phyloP scores from a whole-genome alignment of 805 yeast genomes.

The Vanderwaltozyma verrucispora region DNA sequence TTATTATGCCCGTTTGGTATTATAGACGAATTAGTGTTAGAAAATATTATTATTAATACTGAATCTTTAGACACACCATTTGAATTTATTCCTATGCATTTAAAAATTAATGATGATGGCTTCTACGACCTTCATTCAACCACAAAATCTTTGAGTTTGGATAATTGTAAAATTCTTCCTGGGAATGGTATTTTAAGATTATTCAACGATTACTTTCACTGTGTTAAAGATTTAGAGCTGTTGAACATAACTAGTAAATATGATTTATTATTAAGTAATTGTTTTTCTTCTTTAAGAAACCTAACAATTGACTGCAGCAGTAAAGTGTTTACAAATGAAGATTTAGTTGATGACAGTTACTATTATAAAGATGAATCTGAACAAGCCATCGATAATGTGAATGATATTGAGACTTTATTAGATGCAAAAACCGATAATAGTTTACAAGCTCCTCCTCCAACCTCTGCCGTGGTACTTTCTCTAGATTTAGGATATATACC shows the following conservation, averaged over 20 bases:
- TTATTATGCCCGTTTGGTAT: constrained; percentile 37
- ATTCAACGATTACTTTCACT: constrained; percentile 32
- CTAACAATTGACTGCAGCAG: constrained; percentile 42
- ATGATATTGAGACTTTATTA: constrained; percentile 18
- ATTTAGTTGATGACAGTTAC: constrained; percentile 16
- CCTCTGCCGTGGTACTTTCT: constrained; percentile 21
- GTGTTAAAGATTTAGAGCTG: constrained; percentile 32
- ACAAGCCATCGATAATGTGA: constrained; percentile 6
- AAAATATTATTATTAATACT: constrained; percentile 41
- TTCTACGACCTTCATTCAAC: constrained; percentile 28
- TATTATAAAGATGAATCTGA: constrained; percentile 12
- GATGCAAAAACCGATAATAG: constrained; percentile 12
- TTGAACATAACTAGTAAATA: constrained; percentile 32
- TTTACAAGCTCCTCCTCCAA: constrained; percentile 27
- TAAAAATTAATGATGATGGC: constrained; percentile 14
- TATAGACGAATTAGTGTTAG: constrained; percentile 35
- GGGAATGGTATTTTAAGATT: constrained; percentile 29
- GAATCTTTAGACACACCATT: constrained; percentile 28
- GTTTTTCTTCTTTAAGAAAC: constrained; percentile 31
- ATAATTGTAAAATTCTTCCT: constrained; percentile 29
- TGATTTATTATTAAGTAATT: constrained; percentile 41
- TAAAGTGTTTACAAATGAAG: constrained; percentile 29
- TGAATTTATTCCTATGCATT: constrained; percentile 25
- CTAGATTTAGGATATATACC: constrained; percentile 17
- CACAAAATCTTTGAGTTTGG: constrained; percentile 23